Evolutionary conservation across 1,284 basidiomycete genomes (phyloP).

Genomic region (Cutaneotrichosporon dermatis): DNA sequence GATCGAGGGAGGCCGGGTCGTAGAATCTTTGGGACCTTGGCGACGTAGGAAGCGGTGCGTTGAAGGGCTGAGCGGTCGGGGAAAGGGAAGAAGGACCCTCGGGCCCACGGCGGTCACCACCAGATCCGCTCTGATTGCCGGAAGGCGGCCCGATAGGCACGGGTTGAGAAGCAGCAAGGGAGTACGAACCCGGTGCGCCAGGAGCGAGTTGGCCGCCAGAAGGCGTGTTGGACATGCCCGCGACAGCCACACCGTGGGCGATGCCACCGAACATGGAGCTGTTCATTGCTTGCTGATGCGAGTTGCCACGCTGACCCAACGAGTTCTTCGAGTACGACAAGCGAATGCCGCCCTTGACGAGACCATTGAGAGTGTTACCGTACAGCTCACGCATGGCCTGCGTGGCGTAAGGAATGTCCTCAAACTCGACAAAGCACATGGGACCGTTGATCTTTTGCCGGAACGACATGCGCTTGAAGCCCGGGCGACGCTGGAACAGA

Average conservation of each 20-base stretch:
- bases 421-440: constrained; percentile 98
- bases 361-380: constrained; percentile 80
- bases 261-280: constrained; percentile 40
- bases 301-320: constrained; percentile 57
- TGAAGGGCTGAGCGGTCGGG: constrained; percentile 45
- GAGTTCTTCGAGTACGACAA: constrained; percentile 97
- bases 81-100: constrained; percentile 33
- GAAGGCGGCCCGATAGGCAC: constrained; percentile 13
- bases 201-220: constrained; percentile 9
- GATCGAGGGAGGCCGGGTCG: neutral
- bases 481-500: constrained; percentile 70
- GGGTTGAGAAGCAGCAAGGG: constrained; percentile 12
- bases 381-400: constrained; percentile 83
- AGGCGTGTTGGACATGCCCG: constrained; percentile 32
- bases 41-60: constrained; percentile 30
- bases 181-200: constrained; percentile 2
- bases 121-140: constrained; percentile 7
- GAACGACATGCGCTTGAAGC: constrained; percentile 89
- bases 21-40: constrained; percentile 38
- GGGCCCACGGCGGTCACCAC: constrained; percentile 3
- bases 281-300: constrained; percentile 34
- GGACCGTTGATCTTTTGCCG: constrained; percentile 92
- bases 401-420: constrained; percentile 78
- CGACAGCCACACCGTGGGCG: constrained; percentile 43
- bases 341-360: constrained; percentile 92